Conservation (phyloP, 805 yeast genomes). For the Zygoascus biomembranicola region DNA sequence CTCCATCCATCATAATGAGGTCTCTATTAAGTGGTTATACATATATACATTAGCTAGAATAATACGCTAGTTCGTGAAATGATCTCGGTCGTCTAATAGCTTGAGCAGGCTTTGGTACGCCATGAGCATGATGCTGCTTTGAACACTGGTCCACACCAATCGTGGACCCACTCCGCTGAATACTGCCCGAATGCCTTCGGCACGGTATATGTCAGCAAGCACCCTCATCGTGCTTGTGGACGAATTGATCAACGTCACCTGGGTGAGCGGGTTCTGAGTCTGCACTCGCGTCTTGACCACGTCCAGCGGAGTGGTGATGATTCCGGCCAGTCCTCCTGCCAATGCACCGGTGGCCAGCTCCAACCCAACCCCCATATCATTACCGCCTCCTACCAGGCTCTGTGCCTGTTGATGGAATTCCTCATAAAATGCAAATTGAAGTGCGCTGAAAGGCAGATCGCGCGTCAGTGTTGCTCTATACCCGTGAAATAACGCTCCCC, state of each 20-base stretch:
- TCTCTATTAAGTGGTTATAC: background rate
- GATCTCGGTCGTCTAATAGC: conserved; percentile 32
- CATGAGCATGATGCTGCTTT: conserved; percentile 87
- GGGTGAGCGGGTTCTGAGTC: conserved; percentile 44
- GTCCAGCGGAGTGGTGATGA: conserved; percentile 88
- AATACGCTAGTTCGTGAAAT: background rate
- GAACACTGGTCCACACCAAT: conserved; percentile 92
- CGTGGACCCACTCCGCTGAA: conserved; percentile 97
- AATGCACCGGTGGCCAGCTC: conserved; percentile 88
- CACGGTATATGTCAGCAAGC: conserved; percentile 46
- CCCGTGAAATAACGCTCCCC: conserved; percentile 71
- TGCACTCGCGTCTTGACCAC: conserved; percentile 91
- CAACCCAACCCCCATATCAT: conserved; percentile 31
- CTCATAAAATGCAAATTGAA: conserved; percentile 94
- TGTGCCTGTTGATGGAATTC: conserved; percentile 36
- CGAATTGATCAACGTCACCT: conserved; percentile 3
- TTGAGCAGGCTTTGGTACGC: conserved; percentile 74
- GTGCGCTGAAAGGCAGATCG: conserved; percentile 91
- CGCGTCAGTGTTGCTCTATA: conserved; percentile 89
- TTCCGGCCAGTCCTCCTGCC: conserved; percentile 95
- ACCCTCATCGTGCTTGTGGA: conserved; percentile 45
- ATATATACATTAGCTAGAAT: background rate
- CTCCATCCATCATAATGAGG: no score
- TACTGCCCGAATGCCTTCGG: conserved; percentile 72
- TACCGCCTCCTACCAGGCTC: conserved; percentile 18